Conservation (phyloP, 352 stramenopile genomes). For the Pythium rishiriense region DNA sequence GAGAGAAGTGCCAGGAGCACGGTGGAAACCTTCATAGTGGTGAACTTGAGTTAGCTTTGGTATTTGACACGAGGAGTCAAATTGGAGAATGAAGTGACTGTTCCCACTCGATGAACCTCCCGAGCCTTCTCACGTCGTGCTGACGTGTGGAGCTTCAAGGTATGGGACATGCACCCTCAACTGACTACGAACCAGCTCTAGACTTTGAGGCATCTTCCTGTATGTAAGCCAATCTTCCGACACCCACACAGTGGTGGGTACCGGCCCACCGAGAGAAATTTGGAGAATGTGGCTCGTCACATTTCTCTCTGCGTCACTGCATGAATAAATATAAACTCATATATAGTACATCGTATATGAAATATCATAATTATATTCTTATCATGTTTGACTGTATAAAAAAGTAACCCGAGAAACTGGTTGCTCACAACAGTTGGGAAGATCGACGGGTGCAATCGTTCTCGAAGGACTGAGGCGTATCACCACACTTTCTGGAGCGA, state of each 20-base stretch:
- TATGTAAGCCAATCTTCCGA: too few relatives aligned
- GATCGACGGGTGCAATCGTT: not conserved
- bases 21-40: constrained; percentile 12
- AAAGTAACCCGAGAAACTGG: not conserved
- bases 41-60: not conserved
- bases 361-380: too few relatives aligned
- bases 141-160: not conserved
- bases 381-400: not conserved
- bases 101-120: not conserved
- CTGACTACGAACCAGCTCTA: not conserved
- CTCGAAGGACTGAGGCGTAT: too few relatives aligned
- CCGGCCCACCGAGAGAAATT: not conserved
- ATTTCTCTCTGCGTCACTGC: not conserved
- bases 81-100: constrained; percentile 13
- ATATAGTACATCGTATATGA: not conserved
- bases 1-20: constrained; percentile 5
- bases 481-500: too few relatives aligned
- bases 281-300: not conserved
- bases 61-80: not conserved
- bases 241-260: not conserved
- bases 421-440: not conserved
- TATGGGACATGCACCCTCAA: not conserved
- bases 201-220: not conserved
- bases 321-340: not conserved
- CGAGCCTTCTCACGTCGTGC: not conserved